Conservation (phyloP, 768 basidiomycete genomes). For the Amyloporia xantha region DNA sequence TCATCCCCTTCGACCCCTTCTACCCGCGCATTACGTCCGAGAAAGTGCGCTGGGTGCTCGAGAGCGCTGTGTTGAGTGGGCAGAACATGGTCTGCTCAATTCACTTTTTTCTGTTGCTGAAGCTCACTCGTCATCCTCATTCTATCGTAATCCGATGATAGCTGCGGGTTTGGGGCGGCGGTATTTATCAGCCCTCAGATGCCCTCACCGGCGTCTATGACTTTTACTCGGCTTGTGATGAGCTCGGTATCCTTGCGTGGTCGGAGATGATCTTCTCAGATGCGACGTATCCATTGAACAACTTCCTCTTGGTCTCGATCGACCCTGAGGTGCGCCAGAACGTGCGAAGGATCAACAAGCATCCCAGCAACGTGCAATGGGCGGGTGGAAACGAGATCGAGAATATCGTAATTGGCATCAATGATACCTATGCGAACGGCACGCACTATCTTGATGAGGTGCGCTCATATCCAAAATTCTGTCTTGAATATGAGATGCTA, state of each 20-base stretch:
- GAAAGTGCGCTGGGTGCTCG: constrained; percentile 46
- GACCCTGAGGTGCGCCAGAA: constrained; percentile 54
- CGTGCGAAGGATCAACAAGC: constrained; percentile 45
- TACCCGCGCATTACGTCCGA: constrained; percentile 45
- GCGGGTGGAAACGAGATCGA: constrained; percentile 59
- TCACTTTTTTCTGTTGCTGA: not conserved
- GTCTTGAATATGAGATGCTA: not conserved
- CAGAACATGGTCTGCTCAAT: constrained; percentile 56
- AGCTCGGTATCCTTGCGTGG: constrained; percentile 55
- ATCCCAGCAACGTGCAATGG: constrained; percentile 55
- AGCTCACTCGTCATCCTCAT: not conserved
- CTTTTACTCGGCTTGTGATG: constrained; percentile 53
- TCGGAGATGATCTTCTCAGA: constrained; percentile 59
- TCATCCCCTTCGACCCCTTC: constrained; percentile 58
- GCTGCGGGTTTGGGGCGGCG: constrained; percentile 58
- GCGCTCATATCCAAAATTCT: constrained; percentile 1
- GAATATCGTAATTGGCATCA: constrained; percentile 38
- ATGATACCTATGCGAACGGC: constrained; percentile 32
- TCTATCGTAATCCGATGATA: constrained; percentile 17
- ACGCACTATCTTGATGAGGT: constrained; percentile 46
- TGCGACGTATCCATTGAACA: constrained; percentile 47
- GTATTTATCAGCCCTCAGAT: constrained; percentile 29
- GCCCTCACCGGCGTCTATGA: constrained; percentile 40
- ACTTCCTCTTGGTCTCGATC: constrained; percentile 43
- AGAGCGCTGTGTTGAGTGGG: constrained; percentile 47